A percentile compares a stretch with the other conserved stretches of the same genome.
phyloP scores from a whole-genome alignment of 2,329 filamentous ascomycete species.

The Balansia obtecta region DNA sequence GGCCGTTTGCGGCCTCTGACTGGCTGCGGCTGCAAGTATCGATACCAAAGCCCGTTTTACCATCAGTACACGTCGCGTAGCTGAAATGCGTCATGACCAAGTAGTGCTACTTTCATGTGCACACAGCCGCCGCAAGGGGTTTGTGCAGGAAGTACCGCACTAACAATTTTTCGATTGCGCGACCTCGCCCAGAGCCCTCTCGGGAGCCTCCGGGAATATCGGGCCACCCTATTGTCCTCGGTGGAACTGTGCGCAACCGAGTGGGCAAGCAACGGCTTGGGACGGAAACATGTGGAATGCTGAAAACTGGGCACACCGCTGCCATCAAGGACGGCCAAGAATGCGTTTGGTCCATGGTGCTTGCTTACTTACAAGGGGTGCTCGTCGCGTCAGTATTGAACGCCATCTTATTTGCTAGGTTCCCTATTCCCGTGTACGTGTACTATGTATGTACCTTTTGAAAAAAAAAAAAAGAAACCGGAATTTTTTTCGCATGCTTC shows the following conservation, averaged over 20 bases:
- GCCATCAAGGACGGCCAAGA: neutral
- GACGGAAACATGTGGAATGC: slow-evolving; percentile 9
- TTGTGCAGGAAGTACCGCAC: slow-evolving; percentile 20
- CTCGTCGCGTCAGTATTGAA: neutral
- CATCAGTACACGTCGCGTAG: neutral
- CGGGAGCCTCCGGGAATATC: neutral
- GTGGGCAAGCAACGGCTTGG: neutral
- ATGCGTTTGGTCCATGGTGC: neutral
- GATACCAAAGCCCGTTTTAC: slow-evolving; percentile 5
- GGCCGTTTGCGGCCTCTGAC: slow-evolving; percentile 20
- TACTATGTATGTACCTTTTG: neutral
- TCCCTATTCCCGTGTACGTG: neutral
- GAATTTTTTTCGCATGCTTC: no score
- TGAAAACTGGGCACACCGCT: neutral
- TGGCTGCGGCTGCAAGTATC: slow-evolving; percentile 17
- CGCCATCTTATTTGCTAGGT: neutral
- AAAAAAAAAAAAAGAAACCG: neutral
- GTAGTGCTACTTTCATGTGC: slow-evolving; percentile 16
- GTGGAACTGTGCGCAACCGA: neutral
- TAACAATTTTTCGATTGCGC: slow-evolving; percentile 23
- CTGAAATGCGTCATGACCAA: slow-evolving; percentile 12
- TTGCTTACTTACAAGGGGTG: neutral
- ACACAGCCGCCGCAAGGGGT: slow-evolving; percentile 12
- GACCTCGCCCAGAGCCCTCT: slow-evolving; percentile 5
- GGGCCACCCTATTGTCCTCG: neutral